A percentile compares a stretch with the other conserved stretches of the same genome.
These are phyloP conservation scores for Macroventuria anomochaeta DNA, from an alignment of 2,329 filamentous ascomycete genomes.

Conservation along the genomic window DNA sequence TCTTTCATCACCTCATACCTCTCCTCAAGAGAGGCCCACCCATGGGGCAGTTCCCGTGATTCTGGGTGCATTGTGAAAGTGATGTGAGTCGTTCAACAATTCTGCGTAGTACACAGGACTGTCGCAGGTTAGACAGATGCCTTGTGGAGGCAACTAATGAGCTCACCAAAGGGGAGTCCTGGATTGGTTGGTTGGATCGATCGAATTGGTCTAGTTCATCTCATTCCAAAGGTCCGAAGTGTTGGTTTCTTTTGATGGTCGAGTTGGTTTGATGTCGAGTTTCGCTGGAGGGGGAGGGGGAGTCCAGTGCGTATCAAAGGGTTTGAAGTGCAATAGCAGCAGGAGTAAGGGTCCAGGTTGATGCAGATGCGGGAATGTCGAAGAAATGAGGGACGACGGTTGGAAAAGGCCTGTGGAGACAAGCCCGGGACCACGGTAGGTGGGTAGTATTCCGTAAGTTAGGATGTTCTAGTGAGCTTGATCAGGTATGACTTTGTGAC, in stretches of 20 bases:
- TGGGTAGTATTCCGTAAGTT: slow-evolving; percentile 49
- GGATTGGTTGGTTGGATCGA: slow-evolving; percentile 15
- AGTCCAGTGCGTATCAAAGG: slow-evolving; percentile 47
- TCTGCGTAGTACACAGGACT: slow-evolving; percentile 23
- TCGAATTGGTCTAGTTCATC: slow-evolving; percentile 39
- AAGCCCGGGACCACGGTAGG: slow-evolving; percentile 52
- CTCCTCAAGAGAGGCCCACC: slow-evolving; percentile 79
- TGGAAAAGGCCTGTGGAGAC: slow-evolving; percentile 51
- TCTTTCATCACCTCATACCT: slow-evolving; percentile 97
- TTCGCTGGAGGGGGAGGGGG: slow-evolving; percentile 31
- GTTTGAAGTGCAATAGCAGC: slow-evolving; percentile 44
- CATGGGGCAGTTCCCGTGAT: slow-evolving; percentile 74
- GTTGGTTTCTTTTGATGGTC: slow-evolving; percentile 2
- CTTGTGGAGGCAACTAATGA: background rate
- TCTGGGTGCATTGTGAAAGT: slow-evolving; percentile 69
- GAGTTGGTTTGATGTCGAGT: slow-evolving; percentile 27
- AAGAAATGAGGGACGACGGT: slow-evolving; percentile 51
- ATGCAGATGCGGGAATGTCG: slow-evolving; percentile 47
- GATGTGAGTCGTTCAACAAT: slow-evolving; percentile 23
- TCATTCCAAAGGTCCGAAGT: slow-evolving; percentile 31
- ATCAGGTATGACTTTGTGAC: slow-evolving; percentile 49
- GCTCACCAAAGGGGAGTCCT: slow-evolving; percentile 31
- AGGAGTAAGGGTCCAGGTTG: slow-evolving; percentile 51
- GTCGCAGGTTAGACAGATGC: slow-evolving; percentile 21
- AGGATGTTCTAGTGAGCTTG: slow-evolving; percentile 49